Percentiles rank a stretch among this genome's conserved stretches.
phyloP scores from a whole-genome alignment of 2,329 filamentous ascomycete genomes.

The Bimuria novae-zelandiae region DNA sequence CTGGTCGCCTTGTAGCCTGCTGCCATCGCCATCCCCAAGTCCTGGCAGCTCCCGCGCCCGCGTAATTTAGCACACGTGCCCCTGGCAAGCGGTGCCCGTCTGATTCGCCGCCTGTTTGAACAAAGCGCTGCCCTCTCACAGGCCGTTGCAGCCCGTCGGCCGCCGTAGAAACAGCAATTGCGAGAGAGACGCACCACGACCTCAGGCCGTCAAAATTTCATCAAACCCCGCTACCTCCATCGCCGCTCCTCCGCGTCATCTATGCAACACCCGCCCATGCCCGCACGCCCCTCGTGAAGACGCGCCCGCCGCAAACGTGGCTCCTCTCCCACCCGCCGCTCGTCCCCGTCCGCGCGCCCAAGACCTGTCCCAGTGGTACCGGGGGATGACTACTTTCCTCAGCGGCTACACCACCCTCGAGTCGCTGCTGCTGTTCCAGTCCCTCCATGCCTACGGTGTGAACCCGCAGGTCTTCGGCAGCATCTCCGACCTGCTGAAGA shows the following conservation, averaged over 20 bases:
- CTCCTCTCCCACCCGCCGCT: conserved; percentile 37
- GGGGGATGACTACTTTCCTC: conserved; percentile 62
- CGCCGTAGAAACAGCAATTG: conserved; percentile 8
- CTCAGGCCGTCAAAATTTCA: conserved; percentile 19
- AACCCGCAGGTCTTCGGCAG: conserved; percentile 68
- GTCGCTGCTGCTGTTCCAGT: conserved; percentile 83
- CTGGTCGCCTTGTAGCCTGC: no score
- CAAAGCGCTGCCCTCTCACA: no score
- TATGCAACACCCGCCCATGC: conserved; percentile 26
- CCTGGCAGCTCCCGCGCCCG: no score
- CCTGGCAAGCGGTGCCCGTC: not conserved
- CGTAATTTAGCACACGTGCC: no score
- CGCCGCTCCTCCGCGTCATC: conserved; percentile 24
- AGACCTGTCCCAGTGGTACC: conserved; percentile 21
- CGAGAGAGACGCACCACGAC: conserved; percentile 10
- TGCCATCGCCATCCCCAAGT: no score
- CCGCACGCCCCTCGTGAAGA: conserved; percentile 26
- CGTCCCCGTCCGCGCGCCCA: conserved; percentile 39
- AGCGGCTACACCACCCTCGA: conserved; percentile 82
- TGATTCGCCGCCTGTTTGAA: conserved; percentile 23
- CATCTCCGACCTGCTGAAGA: conserved; percentile 75
- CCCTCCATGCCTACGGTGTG: conserved; percentile 70
- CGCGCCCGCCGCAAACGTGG: conserved; percentile 39
- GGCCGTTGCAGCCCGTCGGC: no score
- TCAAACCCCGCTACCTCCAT: conserved; percentile 23